Evolutionary conservation across 2,329 filamentous ascomycete genomes (phyloP), one percentile per base, ranked within the genome.

Genomic region (Onygenales sp.): DNA sequence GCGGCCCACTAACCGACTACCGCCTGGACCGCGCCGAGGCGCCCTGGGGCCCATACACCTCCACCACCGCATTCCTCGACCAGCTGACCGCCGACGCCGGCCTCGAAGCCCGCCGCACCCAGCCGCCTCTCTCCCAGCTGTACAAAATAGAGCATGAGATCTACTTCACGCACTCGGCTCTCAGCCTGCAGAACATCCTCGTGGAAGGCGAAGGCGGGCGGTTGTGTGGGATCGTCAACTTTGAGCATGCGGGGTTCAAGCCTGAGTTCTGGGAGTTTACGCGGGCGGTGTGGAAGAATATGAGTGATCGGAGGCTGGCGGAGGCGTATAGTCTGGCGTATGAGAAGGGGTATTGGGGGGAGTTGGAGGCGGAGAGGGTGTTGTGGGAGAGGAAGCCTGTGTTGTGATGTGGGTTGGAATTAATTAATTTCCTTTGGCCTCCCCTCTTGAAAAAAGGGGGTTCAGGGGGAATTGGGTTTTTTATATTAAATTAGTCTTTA

Each of bases 241-340:
- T 48, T 51, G 56, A 57, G 31, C 39, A 52, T 48, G 53, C 56
- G 31, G 51, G 54, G 11, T 57, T 54, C 31, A 52, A 51, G 21
- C 56, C 56, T 7, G 56, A 57, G 34, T 56, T 52, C 36, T 57
- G 54, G 53, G 56, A 57, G 31, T 56, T 52, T 44, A 57, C 54
- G 4, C 49, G 46, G 32, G 51, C 36, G 4, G 11, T 57, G 44
- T 56, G 54, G 52, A 1, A 17, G 42, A 6, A 49, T 42, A 42
- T 43, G 27, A 47, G 55, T 14, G 14, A 33, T 14, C 40, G 36
- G 34, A 43, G 27, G 34, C 17, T 27, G 8, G 49, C 33, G 8
- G 31, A 31, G 13, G 27, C 45, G 32, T 42, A 49, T 9, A 11
- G 53, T 17, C 42, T 52, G 21, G 55, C 55, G 11, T 57, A 52